phyloP scores from a whole-genome alignment of 2,329 filamentous ascomycete species.

The Didymella exigua region DNA sequence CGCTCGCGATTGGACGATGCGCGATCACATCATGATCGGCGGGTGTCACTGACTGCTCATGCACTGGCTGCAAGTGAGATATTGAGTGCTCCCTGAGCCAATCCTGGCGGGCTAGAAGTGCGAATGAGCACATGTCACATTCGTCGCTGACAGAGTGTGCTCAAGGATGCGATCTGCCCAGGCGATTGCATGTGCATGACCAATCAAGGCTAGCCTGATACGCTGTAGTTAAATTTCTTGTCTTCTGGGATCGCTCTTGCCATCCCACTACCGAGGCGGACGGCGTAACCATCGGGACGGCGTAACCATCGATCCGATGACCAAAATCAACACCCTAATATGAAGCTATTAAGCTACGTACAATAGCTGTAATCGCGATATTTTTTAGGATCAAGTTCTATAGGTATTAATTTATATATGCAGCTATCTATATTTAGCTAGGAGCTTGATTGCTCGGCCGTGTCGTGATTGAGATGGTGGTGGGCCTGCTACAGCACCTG shows the following conservation, averaged over 20 bases:
- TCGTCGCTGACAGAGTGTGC: not conserved
- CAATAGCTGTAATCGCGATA: no score
- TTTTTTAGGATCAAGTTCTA: no score
- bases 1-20: constrained; percentile 6
- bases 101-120: not conserved
- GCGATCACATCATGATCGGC: constrained; percentile 6
- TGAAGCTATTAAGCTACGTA: no score
- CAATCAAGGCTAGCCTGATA: not conserved
- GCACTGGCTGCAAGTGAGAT: not conserved
- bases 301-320: no score
- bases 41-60: not conserved
- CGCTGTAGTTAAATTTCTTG: not conserved
- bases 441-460: no score
- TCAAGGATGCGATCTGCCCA: not conserved
- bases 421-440: no score
- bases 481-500: no score
- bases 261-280: no score
- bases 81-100: not conserved
- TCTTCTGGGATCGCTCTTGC: not conserved
- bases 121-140: not conserved
- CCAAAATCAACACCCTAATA: no score
- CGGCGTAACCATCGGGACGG: no score
- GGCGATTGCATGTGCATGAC: not conserved
- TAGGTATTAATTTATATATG: no score
- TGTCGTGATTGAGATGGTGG: no score